Evolutionary conservation across 2,329 filamentous ascomycete species (phyloP), one percentile per base, ranked within the genome.

Genomic region (Colletotrichum trifolii): DNA sequence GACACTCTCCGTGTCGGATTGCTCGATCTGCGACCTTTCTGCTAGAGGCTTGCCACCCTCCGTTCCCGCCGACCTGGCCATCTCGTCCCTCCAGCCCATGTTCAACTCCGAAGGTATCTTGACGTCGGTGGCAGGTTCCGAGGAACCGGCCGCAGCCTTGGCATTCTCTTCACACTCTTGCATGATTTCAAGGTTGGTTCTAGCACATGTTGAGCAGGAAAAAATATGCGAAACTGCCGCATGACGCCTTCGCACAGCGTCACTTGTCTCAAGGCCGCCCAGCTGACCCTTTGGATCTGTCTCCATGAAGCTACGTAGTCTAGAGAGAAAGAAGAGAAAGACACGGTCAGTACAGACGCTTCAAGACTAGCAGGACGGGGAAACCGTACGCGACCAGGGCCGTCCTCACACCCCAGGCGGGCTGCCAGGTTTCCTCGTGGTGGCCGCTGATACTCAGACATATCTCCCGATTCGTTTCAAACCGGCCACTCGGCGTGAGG

Each of bases 341-440:
- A 6, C n/a, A 46, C 10, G 42, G 33, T 45, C 8, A 55, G 53
- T 58, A 8, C 57, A 15, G 15, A 43, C 15, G 25, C n/a, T 25
- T 38, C 6, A 50, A n/a, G 33, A 13, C 38, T 13, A 15, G 15
- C 11, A 13, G 13, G 34, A 25, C 25, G 25, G 13, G 36, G n/a
- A 10, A 9, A 17, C n/a, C 76, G 43, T 74, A 81, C 79, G 88
- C 88, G 46, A 89, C 86, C 7, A 99, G 81, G 13, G 96, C 95
- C 4, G 96, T 98, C 65, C 96, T 86, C 9, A 99, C 91, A 0
- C 96, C 96, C 96, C 96, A 99, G 1, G 96, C 96, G 0, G 96
- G 96, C 84, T 97, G 95, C 96, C 96, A 99, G 13, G 93, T 97
- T 81, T 98, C 96, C 77, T 98, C 96, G 79, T 99, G 96, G 78